These are phyloP conservation scores for Pleurostoma richardsiae DNA, from an alignment of 2,329 filamentous ascomycete genomes.

Conservation along the genomic window DNA sequence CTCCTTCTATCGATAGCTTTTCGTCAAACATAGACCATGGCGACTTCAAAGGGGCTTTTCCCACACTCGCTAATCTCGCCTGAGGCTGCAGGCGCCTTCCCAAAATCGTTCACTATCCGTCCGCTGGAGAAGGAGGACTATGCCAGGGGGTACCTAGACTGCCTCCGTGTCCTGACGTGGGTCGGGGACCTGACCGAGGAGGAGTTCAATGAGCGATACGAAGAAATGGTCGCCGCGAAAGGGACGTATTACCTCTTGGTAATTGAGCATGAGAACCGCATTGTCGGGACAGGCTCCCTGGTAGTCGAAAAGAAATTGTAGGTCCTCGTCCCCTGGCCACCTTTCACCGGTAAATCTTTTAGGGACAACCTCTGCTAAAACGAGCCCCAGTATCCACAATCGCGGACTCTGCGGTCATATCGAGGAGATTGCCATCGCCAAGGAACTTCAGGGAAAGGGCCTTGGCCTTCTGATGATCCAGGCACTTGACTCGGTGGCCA, in stretches of 20 bases:
- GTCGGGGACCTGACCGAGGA: conserved; percentile 66
- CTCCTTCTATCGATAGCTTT: no score
- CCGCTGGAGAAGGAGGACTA: conserved; percentile 66
- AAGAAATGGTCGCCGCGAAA: conserved; percentile 39
- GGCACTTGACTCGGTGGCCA: conserved; percentile 68
- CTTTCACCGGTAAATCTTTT: not conserved
- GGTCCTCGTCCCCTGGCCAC: conserved; percentile 16
- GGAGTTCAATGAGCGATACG: conserved; percentile 64
- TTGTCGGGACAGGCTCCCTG: conserved; percentile 72
- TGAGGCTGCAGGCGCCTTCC: conserved; percentile 54
- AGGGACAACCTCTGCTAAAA: not conserved
- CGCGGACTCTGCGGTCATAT: conserved; percentile 71
- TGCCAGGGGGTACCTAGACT: conserved; percentile 66
- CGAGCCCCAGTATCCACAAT: conserved; percentile 50
- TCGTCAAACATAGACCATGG: not conserved
- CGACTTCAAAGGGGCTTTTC: conserved; percentile 45
- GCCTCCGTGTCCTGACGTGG: conserved; percentile 69
- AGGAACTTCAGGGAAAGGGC: conserved; percentile 77
- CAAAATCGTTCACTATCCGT: conserved; percentile 65
- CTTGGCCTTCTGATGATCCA: conserved; percentile 72
- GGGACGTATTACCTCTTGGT: conserved; percentile 67
- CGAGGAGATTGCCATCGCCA: conserved; percentile 77
- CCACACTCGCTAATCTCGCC: conserved; percentile 60
- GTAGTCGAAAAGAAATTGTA: conserved; percentile 78
- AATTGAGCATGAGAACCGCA: conserved; percentile 55